Conservation (phyloP, 2,329 filamentous ascomycete genomes). For the Aspergillus luchuensis region DNA sequence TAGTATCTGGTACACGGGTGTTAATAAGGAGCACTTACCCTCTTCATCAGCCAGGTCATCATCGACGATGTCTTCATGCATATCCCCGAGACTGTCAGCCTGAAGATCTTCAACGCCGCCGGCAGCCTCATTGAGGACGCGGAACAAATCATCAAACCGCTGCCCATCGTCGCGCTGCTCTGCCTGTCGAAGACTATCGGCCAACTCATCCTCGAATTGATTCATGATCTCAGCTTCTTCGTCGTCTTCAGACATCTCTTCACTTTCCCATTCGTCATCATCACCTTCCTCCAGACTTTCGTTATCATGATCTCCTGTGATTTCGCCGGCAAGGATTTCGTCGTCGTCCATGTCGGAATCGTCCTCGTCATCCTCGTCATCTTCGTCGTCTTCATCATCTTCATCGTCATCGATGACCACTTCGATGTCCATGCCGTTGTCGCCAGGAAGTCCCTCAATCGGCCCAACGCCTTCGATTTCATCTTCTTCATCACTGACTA, state of each 20-base stretch:
- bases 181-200: conserved; percentile 40
- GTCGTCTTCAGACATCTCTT: conserved; percentile 51
- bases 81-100: conserved; percentile 51
- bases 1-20: conserved; percentile 16
- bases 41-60: conserved; percentile 62
- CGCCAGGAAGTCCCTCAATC: conserved; percentile 64
- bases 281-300: conserved; percentile 51
- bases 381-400: conserved; percentile 64
- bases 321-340: conserved; percentile 56
- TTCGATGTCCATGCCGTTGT: conserved; percentile 72
- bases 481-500: conserved; percentile 86
- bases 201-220: conserved; percentile 46
- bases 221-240: conserved; percentile 49
- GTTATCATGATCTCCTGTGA: conserved; percentile 58
- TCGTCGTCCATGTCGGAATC: conserved; percentile 63
- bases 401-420: conserved; percentile 78
- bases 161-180: conserved; percentile 46
- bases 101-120: conserved; percentile 47
- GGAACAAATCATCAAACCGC: conserved; percentile 50
- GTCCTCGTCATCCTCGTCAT: conserved; percentile 60
- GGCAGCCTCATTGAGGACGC: conserved; percentile 45
- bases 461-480: conserved; percentile 77
- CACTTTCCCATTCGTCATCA: conserved; percentile 54
- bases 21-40: conserved; percentile 41
- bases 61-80: conserved; percentile 50